Base-by-base conservation (phyloP, 345 rosid genomes). In the Reutealis trisperma region DNA sequence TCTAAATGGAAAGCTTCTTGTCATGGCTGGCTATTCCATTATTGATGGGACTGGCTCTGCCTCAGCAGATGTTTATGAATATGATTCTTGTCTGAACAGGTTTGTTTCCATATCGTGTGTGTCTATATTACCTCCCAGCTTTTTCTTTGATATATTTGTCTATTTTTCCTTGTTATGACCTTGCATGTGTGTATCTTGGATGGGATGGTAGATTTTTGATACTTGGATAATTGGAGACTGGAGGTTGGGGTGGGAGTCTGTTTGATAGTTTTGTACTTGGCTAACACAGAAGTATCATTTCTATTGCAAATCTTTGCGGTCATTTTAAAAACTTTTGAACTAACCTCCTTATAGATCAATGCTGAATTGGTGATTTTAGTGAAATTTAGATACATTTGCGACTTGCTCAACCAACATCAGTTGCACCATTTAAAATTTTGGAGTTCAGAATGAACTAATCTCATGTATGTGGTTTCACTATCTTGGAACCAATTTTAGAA, bases 21-120 rank as follows among this genome's bases (percentile, higher is more conserved):
- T 96, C 57, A 78, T 91, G 18, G 99, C 91, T 55, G 98, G 99
- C 77, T 90, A 82, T 75, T 81, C 89, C 6, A 76, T 81, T 75
- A 68, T 44, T 44, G 87, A 84, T 12, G 92, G 96, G 58, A 79
- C 89, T 63, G 75, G 69, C 47, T 81, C 84, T 65, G 86, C 89
- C 57, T 91, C 91, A 9, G 80, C 91, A 10, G 95, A 91, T 65
- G 97, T 90, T 77, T 92, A 90, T 73, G 91, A 90, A 83, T 94
- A 87, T 69, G 91, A 92, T 81, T 84, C 91, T 75, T 90, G 95
- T 85, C 91, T 93, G 73, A 92, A 96, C 90, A 91, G 97, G 99
- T 93, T 79, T 10, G 86, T 75, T 76, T 52, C 62, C 80, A 19
- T 25, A 5, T 64, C 44, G 15, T 54, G 24, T 2, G 30, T 6